Evolutionary conservation across 108 stramenopile genomes (phyloP), one percentile per base, ranked within the genome.

Genomic region (Schizochytrium sp.): DNA sequence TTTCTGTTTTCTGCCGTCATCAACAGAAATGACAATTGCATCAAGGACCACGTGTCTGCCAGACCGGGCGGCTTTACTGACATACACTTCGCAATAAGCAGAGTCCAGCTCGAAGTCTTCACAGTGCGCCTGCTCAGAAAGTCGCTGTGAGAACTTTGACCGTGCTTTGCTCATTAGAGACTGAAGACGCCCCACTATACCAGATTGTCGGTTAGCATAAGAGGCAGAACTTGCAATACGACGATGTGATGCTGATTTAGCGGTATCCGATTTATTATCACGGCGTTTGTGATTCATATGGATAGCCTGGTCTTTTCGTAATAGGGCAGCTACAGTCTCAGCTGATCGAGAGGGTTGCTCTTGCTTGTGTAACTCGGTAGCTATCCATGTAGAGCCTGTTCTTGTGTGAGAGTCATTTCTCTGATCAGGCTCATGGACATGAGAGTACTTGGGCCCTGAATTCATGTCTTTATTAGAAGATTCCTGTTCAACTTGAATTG

Each of bases 71-170:
- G 12, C 15, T 8, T 38, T 3, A 5, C 64, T 38, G 28, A 69
- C 64, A 69, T 44, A 69, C 42, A 69, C 64, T 44, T 69, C 64
- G 64, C 40, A 7, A 44, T 8, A 60, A 60, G 5, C 64, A 60
- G 59, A n/a, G 19, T 60, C 59, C 19, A 17, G 1, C 28, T 60
- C 59, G 17, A n/a, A 17, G 59, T 58, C 57, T 10, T 58, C 57
- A 58, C 10, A 58, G 17, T 69, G 64, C 12, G 44, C 42, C 28
- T 69, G 64, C 64, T 69, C 64, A 7, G 64, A 13, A 44, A 69
- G 64, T 8, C 64, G 7, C 64, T 69, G 64, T 7, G 64, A 7
- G 28, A 69, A 3, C 44, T 69, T 69, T 1, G 64, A 13, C 0
- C 64, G 64, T 38, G 64, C 64, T 15, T 69, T 69, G 64, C 0